A percentile compares a stretch with the other conserved stretches of the same genome.
Conservation (phyloP, 768 basidiomycete genomes). For the Lentinula raphanica region DNA sequence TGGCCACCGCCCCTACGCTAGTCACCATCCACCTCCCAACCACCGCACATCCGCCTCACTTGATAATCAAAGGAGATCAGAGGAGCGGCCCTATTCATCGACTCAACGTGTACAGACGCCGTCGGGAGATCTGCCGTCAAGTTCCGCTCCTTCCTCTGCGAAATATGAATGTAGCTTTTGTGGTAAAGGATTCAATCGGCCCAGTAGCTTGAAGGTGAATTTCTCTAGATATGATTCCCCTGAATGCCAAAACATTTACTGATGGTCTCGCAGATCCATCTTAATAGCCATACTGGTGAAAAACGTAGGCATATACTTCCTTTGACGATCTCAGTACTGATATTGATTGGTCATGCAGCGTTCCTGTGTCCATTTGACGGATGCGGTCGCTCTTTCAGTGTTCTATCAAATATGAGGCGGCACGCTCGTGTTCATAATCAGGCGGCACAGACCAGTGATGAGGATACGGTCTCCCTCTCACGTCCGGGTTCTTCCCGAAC, state of each 20-base stretch:
- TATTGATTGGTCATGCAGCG: conserved; percentile 34
- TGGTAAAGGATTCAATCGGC: conserved; percentile 76
- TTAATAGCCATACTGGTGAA: conserved; percentile 81
- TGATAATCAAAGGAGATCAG: conserved; percentile 15
- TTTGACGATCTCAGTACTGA: conserved; percentile 9
- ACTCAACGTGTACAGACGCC: background rate
- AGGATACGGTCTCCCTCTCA: conserved; percentile 29
- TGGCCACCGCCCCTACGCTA: background rate
- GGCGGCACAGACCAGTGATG: conserved; percentile 23
- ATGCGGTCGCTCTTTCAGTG: conserved; percentile 80
- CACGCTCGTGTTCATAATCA: conserved; percentile 70
- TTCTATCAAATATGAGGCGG: conserved; percentile 85
- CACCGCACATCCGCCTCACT: conserved; percentile 20
- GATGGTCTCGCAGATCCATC: conserved; percentile 54
- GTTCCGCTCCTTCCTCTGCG: conserved; percentile 24
- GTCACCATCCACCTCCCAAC: background rate
- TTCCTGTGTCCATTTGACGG: conserved; percentile 70
- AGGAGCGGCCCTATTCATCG: conserved; percentile 18
- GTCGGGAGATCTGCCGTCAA: background rate
- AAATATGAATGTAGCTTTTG: conserved; percentile 79
- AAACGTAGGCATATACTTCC: conserved; percentile 53
- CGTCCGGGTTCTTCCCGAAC: conserved; percentile 3
- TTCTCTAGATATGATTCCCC: background rate
- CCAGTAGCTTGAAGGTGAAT: conserved; percentile 74
- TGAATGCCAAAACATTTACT: background rate